Base-by-base conservation (phyloP, 1,139 yeast genomes). In the Lodderomyces theae region DNA sequence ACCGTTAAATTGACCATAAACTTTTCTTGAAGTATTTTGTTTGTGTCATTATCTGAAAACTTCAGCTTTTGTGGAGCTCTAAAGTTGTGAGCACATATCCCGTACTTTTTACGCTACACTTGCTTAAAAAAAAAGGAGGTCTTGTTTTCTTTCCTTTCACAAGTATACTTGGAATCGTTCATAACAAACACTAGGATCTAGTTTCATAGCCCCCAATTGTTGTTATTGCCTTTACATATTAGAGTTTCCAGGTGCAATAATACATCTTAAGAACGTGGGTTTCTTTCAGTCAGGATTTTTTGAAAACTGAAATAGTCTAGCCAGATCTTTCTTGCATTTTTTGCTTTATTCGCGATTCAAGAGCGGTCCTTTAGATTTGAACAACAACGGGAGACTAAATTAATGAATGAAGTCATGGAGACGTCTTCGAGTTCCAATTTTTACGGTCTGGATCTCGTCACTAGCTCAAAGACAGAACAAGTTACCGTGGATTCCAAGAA, bases 321-420 rank as follows among this genome's bases (percentile, higher is more conserved):
- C 31, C 12, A 10, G 31, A 28, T 28, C 31, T 28, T n/a, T n/a
- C n/a, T n/a, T n/a, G n/a, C n/a, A n/a, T 28, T 3, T 25, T 28
- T 8, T 28, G 18, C 13, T 28, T 28, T 18, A 11, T 8, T 3
- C 4, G 5, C 18, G 31, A 15, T 28, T 18, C n/a, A n/a, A n/a
- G n/a, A n/a, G n/a, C n/a, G n/a, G n/a, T n/a, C n/a, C n/a, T n/a
- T n/a, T n/a, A n/a, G n/a, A n/a, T n/a, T n/a, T n/a, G n/a, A n/a
- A n/a, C n/a, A n/a, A n/a, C n/a, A n/a, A n/a, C n/a, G n/a, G n/a
- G n/a, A n/a, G n/a, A n/a, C n/a, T 16, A 15, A 21, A 31, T 45
- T 46, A 38, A 49, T 47, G 50, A 47, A 40, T 34, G 43, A 40
- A 18, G 43, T 48, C 30, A 48, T 49, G 52, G 37, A 51, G 35